Conservation (phyloP, 306 rosid species). For the Argentina anserina region DNA sequence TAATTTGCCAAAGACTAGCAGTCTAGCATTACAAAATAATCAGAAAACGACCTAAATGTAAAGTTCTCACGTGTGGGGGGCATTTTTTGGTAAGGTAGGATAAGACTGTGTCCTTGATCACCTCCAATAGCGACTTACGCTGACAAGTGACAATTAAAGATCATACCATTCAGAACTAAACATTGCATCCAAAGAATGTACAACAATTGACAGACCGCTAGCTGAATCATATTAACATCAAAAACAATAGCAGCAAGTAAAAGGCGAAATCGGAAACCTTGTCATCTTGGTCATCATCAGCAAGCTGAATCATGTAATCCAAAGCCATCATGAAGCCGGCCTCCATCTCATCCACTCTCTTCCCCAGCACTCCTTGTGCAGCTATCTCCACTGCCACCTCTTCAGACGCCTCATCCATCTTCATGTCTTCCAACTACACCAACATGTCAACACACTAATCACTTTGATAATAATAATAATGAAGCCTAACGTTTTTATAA, state of each 20-base stretch:
- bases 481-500: too few relatives aligned
- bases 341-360: slow-evolving; percentile 96
- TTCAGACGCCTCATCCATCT: slow-evolving; percentile 84
- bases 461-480: too few relatives aligned
- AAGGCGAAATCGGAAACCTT: slow-evolving; percentile 44
- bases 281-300: slow-evolving; percentile 78
- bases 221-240: not conserved
- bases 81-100: slow-evolving; percentile 79
- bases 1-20: not conserved
- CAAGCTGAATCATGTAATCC: slow-evolving; percentile 87
- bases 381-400: slow-evolving; percentile 93
- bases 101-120: slow-evolving; percentile 89
- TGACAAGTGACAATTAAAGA: slow-evolving; percentile 43
- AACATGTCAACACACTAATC: not conserved
- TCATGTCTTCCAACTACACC: slow-evolving; percentile 78
- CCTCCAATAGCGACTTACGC: slow-evolving; percentile 87
- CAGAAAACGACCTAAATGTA: slow-evolving; percentile 14
- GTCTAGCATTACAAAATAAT: not conserved
- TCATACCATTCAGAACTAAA: slow-evolving; percentile 5
- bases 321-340: slow-evolving; percentile 85
- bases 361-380: slow-evolving; percentile 95
- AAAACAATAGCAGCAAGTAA: not conserved
- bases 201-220: too few relatives aligned
- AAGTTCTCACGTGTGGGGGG: slow-evolving; percentile 78
- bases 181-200: not conserved